These are phyloP conservation scores for Sarcomyxa edulis DNA, from an alignment of 768 basidiomycete species.

Conservation along the genomic window DNA sequence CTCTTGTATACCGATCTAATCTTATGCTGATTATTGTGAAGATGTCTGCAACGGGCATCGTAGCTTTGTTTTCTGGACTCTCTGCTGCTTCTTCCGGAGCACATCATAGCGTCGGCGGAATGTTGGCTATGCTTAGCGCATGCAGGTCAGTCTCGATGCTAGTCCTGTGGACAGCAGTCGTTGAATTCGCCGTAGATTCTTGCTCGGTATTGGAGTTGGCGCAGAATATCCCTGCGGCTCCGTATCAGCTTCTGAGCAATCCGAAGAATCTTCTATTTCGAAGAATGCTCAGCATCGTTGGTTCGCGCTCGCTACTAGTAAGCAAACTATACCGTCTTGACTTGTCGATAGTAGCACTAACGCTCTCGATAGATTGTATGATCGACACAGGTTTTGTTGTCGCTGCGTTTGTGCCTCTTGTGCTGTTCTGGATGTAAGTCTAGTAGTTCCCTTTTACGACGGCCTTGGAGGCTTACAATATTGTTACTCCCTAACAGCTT, in stretches of 20 bases:
- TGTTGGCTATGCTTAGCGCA: conserved; percentile 73
- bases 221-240: conserved; percentile 91
- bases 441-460: neutral
- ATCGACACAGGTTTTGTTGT: conserved; percentile 83
- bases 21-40: conserved; percentile 21
- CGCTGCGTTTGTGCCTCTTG: conserved; percentile 75
- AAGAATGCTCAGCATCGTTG: conserved; percentile 83
- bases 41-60: conserved; percentile 82
- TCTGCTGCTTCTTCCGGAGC: conserved; percentile 83
- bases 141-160: conserved; percentile 49
- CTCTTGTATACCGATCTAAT: neutral
- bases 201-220: conserved; percentile 85
- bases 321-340: conserved; percentile 16
- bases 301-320: conserved; percentile 88
- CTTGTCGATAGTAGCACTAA: too few species aligned
- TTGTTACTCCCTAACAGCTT: conserved; percentile 50
- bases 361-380: conserved; percentile 64
- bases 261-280: conserved; percentile 73
- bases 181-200: conserved; percentile 47
- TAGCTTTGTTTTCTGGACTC: conserved; percentile 77
- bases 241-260: conserved; percentile 85
- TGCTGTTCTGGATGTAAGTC: conserved; percentile 83
- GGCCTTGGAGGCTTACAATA: too few species aligned
- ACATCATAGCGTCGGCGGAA: conserved; percentile 59
- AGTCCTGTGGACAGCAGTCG: neutral